Percentiles rank a stretch among this genome's conserved stretches.
phyloP scores from a whole-genome alignment of 306 rosid species.

The Bauhinia variegata region DNA sequence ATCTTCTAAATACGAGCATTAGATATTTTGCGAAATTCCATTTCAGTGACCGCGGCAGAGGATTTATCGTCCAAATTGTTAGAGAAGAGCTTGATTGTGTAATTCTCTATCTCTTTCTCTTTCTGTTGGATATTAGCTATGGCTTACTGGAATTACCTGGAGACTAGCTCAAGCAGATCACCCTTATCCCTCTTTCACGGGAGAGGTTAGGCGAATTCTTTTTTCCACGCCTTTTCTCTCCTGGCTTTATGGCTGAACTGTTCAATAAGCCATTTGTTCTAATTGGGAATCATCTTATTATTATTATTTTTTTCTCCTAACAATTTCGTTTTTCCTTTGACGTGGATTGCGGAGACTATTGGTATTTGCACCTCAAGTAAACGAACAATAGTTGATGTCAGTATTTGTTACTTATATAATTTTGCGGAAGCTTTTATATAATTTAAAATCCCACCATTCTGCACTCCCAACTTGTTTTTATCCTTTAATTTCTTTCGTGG shows the following conservation, averaged over 20 bases:
- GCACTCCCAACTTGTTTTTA: background rate
- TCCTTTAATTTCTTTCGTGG: background rate
- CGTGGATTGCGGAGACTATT: too few species aligned
- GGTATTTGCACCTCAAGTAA: too few species aligned
- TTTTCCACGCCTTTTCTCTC: background rate
- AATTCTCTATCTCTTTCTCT: background rate
- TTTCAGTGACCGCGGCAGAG: background rate
- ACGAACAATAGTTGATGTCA: background rate
- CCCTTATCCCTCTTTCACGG: conserved; percentile 27
- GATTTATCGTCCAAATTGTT: background rate
- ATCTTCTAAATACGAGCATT: too few species aligned
- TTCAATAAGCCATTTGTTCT: conserved; percentile 23
- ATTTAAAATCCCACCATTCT: background rate
- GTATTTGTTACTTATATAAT: background rate
- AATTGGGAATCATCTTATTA: background rate
- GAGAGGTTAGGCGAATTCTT: conserved; percentile 7
- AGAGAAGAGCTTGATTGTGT: too few species aligned
- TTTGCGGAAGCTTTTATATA: background rate
- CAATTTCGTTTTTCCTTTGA: too few species aligned
- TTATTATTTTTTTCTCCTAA: too few species aligned
- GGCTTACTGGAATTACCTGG: conserved; percentile 10
- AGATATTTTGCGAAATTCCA: too few species aligned
- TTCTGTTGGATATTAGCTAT: background rate
- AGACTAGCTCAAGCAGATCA: conserved; percentile 22
- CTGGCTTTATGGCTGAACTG: background rate